These are phyloP conservation scores for Candida frijolesensis DNA, from an alignment of 1,139 yeast genomes.

Conservation along the genomic window DNA sequence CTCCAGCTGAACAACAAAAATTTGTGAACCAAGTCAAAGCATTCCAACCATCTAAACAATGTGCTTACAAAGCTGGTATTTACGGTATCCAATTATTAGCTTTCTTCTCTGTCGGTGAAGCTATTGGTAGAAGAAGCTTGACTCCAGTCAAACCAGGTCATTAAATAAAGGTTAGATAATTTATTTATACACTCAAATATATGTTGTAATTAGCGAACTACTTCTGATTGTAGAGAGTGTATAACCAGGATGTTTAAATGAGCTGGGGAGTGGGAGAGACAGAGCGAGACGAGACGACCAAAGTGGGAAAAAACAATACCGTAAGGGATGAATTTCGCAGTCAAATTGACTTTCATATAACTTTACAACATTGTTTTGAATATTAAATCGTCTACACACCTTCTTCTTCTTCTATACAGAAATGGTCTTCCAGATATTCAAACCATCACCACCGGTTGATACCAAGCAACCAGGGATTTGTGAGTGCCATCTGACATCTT, in stretches of 20 bases:
- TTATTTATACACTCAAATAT: conserved; percentile 1
- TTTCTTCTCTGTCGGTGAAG: conserved; percentile 92
- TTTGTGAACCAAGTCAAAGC: conserved; percentile 42
- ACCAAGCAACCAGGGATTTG: conserved; percentile 96
- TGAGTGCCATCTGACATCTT: conserved; percentile 96
- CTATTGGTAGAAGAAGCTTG: conserved; percentile 87
- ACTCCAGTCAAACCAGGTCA: conserved; percentile 23
- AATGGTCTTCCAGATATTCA: conserved; percentile 94
- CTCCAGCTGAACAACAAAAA: conserved; percentile 51
- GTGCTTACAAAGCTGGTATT: conserved; percentile 68
- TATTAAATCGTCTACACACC: too few species aligned
- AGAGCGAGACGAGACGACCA: too few species aligned
- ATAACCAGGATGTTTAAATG: too few species aligned
- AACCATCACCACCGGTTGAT: conserved; percentile 94
- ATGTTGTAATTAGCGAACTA: not conserved
- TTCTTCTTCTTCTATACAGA: conserved; percentile 54
- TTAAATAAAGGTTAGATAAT: not conserved
- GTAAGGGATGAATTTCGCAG: too few species aligned
- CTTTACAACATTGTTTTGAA: too few species aligned
- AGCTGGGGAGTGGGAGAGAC: too few species aligned
- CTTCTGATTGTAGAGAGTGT: not conserved
- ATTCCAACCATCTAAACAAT: conserved; percentile 57
- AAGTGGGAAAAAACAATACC: too few species aligned
- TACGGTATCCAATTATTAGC: conserved; percentile 86
- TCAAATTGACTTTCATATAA: too few species aligned